A percentile compares a stretch with the other conserved stretches of the same genome.
Evolutionary conservation across 352 stramenopile genomes (phyloP).

Genomic region (Elongisporangium anandrum): DNA sequence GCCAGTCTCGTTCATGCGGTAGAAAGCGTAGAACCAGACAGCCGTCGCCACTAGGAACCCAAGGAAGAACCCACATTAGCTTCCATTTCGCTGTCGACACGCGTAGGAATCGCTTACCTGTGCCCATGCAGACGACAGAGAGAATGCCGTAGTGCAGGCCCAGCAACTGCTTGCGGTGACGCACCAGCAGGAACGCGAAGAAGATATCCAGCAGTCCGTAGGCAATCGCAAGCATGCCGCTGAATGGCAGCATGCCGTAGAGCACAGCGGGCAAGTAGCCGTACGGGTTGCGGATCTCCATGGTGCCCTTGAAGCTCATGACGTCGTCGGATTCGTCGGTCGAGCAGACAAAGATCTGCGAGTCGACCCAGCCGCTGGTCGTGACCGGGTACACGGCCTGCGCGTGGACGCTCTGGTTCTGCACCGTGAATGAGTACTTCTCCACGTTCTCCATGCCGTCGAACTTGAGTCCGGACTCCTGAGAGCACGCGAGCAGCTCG

Average conservation of each 20-base stretch:
- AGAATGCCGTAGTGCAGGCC: constrained; percentile 83
- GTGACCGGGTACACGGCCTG: constrained; percentile 53
- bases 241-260: constrained; percentile 56
- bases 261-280: constrained; percentile 78
- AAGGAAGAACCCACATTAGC: background rate
- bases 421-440: constrained; percentile 60
- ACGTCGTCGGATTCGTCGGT: constrained; percentile 44
- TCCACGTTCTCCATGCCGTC: constrained; percentile 63
- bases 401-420: constrained; percentile 45
- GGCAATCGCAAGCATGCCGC: constrained; percentile 56
- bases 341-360: constrained; percentile 76
- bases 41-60: constrained; percentile 21
- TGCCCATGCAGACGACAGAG: constrained; percentile 75
- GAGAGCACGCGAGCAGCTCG: constrained; percentile 65
- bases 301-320: constrained; percentile 55
- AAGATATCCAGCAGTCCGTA: constrained; percentile 80
- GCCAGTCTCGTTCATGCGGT: constrained; percentile 85
- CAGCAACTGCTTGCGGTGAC: constrained; percentile 68
- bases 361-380: constrained; percentile 71
- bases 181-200: constrained; percentile 66
- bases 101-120: constrained; percentile 17
- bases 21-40: constrained; percentile 85
- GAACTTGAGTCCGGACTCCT: constrained; percentile 33
- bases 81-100: background rate
- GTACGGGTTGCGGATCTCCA: constrained; percentile 82